Evolutionary conservation across 257 asterid species (phyloP), one percentile per base, ranked within the genome.

Genomic region (Scutellaria minor): DNA sequence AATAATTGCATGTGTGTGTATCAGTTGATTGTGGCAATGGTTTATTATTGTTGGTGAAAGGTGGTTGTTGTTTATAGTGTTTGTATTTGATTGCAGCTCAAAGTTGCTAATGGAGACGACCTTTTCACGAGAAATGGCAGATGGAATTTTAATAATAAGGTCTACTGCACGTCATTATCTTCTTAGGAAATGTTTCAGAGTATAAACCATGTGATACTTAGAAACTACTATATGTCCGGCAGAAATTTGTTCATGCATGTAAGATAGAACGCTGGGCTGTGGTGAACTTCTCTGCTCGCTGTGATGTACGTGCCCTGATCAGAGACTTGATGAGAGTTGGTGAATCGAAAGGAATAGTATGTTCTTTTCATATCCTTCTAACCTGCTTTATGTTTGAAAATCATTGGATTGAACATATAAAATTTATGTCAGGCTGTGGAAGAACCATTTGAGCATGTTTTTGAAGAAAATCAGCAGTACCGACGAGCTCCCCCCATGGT

Each of bases 121-220:
- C 64, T 91, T 71, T 86, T 80, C 72, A 78, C 96, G 37, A 77
- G 96, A 5, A 91, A 91, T 70, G 98, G 98, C 10, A 73, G 98
- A 40, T 93, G 98, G 98, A 93, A 93, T 20, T 89, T 93, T 41
- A 91, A 87, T 27, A 82, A 93, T 56, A 93, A 93, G 97, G 98
- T 90, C 4, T 55, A n/a, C 40, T 42, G n/a, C 37, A 4, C 12
- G 4, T 1, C 68, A 15, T 31, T 48, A 22, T 80, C 35, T 66
- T 71, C 5, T 54, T 40, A 22, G 66, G 48, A 5, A 35, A 40
- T 53, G 18, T 31, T 42, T 15, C 15, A 47, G 11, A 57, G 13
- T 20, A 12, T 24, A 5, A 12, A 69, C 54, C 22, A 7, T 18
- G 50, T 62, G 40, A 4, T 58, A 44, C 52, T 24, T 20, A 63